These are phyloP conservation scores for Phialophora verrucosa DNA, from an alignment of 2,329 filamentous ascomycete genomes.

Conservation along the genomic window DNA sequence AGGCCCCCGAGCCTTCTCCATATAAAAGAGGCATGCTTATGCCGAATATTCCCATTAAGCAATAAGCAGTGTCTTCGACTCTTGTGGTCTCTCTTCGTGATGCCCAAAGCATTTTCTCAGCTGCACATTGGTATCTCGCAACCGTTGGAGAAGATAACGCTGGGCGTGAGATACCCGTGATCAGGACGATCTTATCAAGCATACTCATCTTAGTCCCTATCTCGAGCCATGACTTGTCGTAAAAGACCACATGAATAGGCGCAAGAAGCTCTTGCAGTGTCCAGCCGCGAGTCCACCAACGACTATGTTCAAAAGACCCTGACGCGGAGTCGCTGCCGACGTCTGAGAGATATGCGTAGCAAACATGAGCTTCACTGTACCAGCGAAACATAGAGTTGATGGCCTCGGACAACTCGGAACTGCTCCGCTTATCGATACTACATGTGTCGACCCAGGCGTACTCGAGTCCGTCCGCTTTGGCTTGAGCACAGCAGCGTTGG, in stretches of 20 bases:
- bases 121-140: neutral
- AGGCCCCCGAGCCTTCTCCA: slow-evolving; percentile 44
- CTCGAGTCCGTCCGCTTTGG: neutral
- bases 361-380: slow-evolving; percentile 35
- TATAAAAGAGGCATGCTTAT: slow-evolving; percentile 55
- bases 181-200: neutral
- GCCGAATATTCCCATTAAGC: slow-evolving; percentile 52
- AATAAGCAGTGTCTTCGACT: slow-evolving; percentile 53
- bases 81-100: slow-evolving; percentile 43
- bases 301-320: slow-evolving; percentile 26
- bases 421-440: slow-evolving; percentile 39
- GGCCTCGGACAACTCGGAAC: slow-evolving; percentile 37
- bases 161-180: neutral
- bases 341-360: slow-evolving; percentile 31
- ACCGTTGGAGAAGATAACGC: neutral
- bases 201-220: neutral
- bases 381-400: slow-evolving; percentile 21
- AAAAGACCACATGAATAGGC: slow-evolving; percentile 31
- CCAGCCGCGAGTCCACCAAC: slow-evolving; percentile 31
- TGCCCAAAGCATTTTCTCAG: slow-evolving; percentile 2
- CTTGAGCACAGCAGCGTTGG: neutral
- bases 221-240: slow-evolving; percentile 14
- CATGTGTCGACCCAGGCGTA: slow-evolving; percentile 35
- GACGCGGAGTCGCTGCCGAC: neutral
- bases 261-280: slow-evolving; percentile 35